Evolutionary conservation across 495 filamentous ascomycete species (phyloP), one percentile per base, ranked within the genome.

Genomic region (Pyronema omphalodes): DNA sequence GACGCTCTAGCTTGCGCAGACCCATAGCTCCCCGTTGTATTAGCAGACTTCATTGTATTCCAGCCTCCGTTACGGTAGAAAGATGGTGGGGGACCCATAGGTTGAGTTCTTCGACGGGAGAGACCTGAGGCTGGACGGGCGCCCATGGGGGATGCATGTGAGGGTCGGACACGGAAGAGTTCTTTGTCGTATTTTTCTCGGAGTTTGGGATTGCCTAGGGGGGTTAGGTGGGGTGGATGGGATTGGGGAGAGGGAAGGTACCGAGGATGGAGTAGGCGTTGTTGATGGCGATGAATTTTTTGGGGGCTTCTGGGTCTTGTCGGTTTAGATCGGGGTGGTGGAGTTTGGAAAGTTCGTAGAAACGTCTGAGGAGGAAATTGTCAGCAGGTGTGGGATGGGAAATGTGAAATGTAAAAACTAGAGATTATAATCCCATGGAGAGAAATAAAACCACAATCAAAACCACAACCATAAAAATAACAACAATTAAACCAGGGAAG

Each of bases 251-350:
- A n/a, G n/a, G 1, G 1, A 29, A 2, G 5, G 1, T 29, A 47
- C 76, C 73, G 44, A 98, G 85, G 43, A 81, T 66, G 47, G 81
- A 73, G 74, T 96, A 95, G 62, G 91, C 89, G 66, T 88, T 81
- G 67, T 76, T 81, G 66, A 98, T 84, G 56, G 75, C 71, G 69
- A 88, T 77, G 76, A 98, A 98, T 66, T 82, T 84, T 36, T 73
- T 63, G 17, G 80, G 70, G 54, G 91, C 84, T 56, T 72, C 66
- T 0, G 84, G 81, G 70, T 93, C 81, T 55, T 70, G 47, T 54
- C 74, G 84, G 74, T 96, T 91, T 68, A 76, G 81, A 76, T 98
- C 91, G 11, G 91, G 91, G 72, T 98, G 91, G 77, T 94, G 83
- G 49, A 71, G 68, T 70, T 94, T 91, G 68, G 87, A 94, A 66